Percentiles rank a stretch among this genome's conserved stretches.
Conservation (phyloP, 140 eudicot species). For the Ambrosia hybrid region DNA sequence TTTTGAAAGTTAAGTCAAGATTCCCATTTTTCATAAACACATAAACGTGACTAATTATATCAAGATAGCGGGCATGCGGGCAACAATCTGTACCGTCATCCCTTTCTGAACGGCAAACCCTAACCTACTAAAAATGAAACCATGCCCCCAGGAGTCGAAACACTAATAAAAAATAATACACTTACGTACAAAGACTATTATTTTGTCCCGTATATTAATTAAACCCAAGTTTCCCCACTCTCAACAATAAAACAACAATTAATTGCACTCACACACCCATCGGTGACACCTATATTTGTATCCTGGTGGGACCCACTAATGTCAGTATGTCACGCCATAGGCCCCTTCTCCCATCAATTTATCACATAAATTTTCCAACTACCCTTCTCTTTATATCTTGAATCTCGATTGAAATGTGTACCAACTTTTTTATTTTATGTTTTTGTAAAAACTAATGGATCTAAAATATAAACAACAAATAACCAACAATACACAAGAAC, state of each 20-base stretch:
- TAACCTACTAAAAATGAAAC: too few species aligned
- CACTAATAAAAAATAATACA: neutral
- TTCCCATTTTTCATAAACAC: too few species aligned
- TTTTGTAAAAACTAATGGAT: neutral
- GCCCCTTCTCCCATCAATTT: slow-evolving; percentile 23
- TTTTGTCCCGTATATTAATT: slow-evolving; percentile 15
- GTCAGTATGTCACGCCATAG: slow-evolving; percentile 22
- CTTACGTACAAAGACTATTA: neutral
- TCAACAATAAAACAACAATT: slow-evolving; percentile 16
- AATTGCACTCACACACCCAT: slow-evolving; percentile 11
- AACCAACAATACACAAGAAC: too few species aligned
- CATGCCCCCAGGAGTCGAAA: too few species aligned
- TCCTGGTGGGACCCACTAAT: slow-evolving; percentile 16
- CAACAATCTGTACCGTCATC: neutral
- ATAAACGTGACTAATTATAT: too few species aligned
- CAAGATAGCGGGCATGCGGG: too few species aligned
- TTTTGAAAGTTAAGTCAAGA: neutral
- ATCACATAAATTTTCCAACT: slow-evolving; percentile 24
- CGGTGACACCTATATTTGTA: slow-evolving; percentile 19
- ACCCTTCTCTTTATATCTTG: slow-evolving; percentile 13
- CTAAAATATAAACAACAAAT: too few species aligned
- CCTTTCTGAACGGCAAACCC: too few species aligned
- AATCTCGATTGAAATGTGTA: neutral
- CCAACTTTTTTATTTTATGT: neutral
- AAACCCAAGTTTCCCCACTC: slow-evolving; percentile 17